These are phyloP conservation scores for Monilinia vaccinii-corymbosi DNA, from an alignment of 2,329 filamentous ascomycete species.

Conservation along the genomic window DNA sequence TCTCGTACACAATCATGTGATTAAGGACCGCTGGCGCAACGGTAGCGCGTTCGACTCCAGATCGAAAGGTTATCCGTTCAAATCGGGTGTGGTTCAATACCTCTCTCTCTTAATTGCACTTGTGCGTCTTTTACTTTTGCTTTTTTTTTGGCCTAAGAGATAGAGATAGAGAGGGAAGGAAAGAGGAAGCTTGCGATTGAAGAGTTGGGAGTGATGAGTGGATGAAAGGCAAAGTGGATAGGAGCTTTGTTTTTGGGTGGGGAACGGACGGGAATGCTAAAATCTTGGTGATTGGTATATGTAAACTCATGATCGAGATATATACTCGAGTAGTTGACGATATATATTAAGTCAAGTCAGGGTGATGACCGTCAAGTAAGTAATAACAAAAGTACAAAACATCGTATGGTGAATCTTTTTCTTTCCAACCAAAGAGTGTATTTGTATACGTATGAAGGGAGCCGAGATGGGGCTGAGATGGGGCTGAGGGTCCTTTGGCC, in stretches of 20 bases:
- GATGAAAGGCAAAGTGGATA: background rate
- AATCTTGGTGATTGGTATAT: background rate
- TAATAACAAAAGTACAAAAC: no score
- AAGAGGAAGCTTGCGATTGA: fast-evolving
- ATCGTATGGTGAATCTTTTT: no score
- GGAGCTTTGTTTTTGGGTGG: background rate
- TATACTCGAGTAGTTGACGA: background rate
- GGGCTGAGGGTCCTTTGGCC: background rate
- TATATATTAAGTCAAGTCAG: no score
- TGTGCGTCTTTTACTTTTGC: background rate
- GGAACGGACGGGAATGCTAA: background rate
- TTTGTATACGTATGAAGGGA: no score
- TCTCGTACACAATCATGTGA: background rate
- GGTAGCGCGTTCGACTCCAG: conserved; percentile 26
- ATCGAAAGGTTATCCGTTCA: conserved; percentile 29
- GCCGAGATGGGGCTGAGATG: background rate
- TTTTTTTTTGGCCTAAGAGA: background rate
- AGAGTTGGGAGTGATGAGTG: fast-evolving
- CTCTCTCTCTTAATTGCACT: conserved; percentile 3
- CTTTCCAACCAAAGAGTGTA: background rate
- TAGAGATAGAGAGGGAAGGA: background rate
- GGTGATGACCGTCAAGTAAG: no score
- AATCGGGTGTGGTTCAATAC: conserved; percentile 25
- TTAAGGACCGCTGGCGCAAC: conserved; percentile 15
- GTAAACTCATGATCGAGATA: background rate